Base-by-base conservation (phyloP, 2,329 filamentous ascomycete species). In the Penicillium nordicum region DNA sequence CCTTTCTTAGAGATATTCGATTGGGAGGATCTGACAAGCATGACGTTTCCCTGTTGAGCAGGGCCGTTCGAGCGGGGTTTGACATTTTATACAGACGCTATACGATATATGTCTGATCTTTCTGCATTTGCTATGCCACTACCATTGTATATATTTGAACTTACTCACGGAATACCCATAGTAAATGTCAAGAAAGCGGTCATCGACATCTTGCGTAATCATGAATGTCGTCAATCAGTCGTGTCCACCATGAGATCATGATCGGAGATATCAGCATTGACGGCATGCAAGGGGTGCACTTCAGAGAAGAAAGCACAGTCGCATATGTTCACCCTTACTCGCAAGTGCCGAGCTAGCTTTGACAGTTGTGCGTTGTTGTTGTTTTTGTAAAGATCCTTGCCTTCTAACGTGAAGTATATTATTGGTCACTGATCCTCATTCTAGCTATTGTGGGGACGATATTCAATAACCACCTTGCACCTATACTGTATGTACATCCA, bases 1-100 rank as follows among this genome's bases (percentile, higher is more conserved):
- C 69, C 70, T 25, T 72, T 71, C 45, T 58, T 72, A 37, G 70
- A 71, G 37, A 69, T 69, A 1, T 72, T 72, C 50, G 66, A 73
- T 48, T 73, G 69, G 69, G 70, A 69, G 11, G 67, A 73, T 53
- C 45, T 72, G 38, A 66, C 69, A 14, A 68, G 65, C 1, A 64
- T 71, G 52, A 63, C 64, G 1, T 62, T 71, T 21, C 62, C 60
- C 55, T 59, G 59, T 32, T 67, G 42, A 51, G 5, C 3, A 7
- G 29, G 5, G 9, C 9, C 4, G 14, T 14, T 34, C 3, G 6
- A 11, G 6, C n/a, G n/a, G 14, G 18, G 1, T 21, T 44, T n/a
- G 10, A 10, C 16, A 5, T 16, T 43, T 27, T 27, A n/a, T 27
- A 21, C n/a, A 11, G 18, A 42, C 2, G 36, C 8, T 54, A 41